Evolutionary conservation across 1,139 yeast genomes (phyloP), one percentile per base, ranked within the genome.

Genomic region (Eremothecium sinecaudum): DNA sequence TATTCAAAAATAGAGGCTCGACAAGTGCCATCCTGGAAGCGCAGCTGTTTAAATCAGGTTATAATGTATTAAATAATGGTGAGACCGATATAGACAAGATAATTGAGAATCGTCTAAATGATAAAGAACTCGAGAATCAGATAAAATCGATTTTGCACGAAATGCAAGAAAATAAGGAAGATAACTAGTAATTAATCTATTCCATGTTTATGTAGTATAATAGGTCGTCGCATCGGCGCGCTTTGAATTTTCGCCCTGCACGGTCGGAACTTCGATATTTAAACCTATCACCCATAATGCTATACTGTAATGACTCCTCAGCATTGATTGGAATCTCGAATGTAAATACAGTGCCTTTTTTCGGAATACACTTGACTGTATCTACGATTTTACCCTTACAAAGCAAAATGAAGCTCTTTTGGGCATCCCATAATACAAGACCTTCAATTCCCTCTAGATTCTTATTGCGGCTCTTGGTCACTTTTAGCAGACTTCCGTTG

Each of bases 391-490:
- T 62, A 31, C 74, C 62, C 2, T 73, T 73, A 0, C 73, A 69
- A 18, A 79, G 75, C 32, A 87, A 47, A 3, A 84, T 71, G 50
- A 84, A 80, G 36, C 73, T 71, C 46, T 79, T 74, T 52, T 82
- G 87, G 5, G 90, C 73, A 52, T 90, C 98, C 79, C 93, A 82
- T 1, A 84, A 63, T 2, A 87, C 84, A 5, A 87, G 80, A 0
- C 98, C 98, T 26, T 66, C 47, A 12, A 70, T 48, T 0, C 94
- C 94, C 4, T 78, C 68, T 36, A 73, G 51, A 32, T 73, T 69
- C 2, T 67, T 63, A 47, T 81, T 81, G 13, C 63, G 59, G 9
- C 86, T 68, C 30, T 73, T 69, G 1, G 66, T 50, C 0, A 87
- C 90, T 11, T 67, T 65, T 15, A 87, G 41, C 27, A 62, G 54